A percentile compares a stretch with the other conserved stretches of the same genome.
phyloP scores from a whole-genome alignment of 2,329 filamentous ascomycete genomes.

The Apiospora marii region DNA sequence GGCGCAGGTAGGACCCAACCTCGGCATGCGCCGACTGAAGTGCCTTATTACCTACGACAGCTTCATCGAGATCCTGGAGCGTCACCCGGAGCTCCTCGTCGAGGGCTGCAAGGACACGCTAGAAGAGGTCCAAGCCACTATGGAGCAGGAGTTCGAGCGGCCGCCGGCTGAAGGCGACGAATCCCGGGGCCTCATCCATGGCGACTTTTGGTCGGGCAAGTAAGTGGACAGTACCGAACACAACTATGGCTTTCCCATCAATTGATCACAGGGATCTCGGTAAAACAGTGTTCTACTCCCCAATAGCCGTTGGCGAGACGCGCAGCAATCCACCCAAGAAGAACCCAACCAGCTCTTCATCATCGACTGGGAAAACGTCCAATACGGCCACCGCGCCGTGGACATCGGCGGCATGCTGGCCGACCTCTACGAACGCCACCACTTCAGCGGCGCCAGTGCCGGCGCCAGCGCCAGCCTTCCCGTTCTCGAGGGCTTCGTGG shows the following conservation, averaged over 20 bases:
- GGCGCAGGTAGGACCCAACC: slow-evolving; percentile 38
- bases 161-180: slow-evolving; percentile 6
- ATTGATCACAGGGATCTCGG: neutral
- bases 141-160: slow-evolving; percentile 25
- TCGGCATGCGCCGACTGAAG: slow-evolving; percentile 47
- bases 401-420: slow-evolving; percentile 52
- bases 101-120: slow-evolving; percentile 38
- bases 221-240: slow-evolving; percentile 35
- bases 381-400: slow-evolving; percentile 47
- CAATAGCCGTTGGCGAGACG: slow-evolving; percentile 17
- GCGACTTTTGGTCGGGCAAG: slow-evolving; percentile 54
- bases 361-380: slow-evolving; percentile 53
- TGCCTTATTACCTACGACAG: slow-evolving; percentile 46
- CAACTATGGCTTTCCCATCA: neutral
- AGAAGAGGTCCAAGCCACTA: slow-evolving; percentile 36
- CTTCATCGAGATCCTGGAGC: slow-evolving; percentile 43
- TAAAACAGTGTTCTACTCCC: slow-evolving; percentile 33
- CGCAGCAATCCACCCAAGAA: slow-evolving; percentile 16
- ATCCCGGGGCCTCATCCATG: slow-evolving; percentile 45
- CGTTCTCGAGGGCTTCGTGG: slow-evolving; percentile 45
- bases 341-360: slow-evolving; percentile 42
- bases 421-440: slow-evolving; percentile 49
- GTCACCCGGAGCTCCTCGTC: slow-evolving; percentile 43
- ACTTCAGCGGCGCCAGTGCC: slow-evolving; percentile 44
- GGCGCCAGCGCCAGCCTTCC: slow-evolving; percentile 38